phyloP scores from a whole-genome alignment of 805 yeast genomes.

The Lachancea nothofagi region DNA sequence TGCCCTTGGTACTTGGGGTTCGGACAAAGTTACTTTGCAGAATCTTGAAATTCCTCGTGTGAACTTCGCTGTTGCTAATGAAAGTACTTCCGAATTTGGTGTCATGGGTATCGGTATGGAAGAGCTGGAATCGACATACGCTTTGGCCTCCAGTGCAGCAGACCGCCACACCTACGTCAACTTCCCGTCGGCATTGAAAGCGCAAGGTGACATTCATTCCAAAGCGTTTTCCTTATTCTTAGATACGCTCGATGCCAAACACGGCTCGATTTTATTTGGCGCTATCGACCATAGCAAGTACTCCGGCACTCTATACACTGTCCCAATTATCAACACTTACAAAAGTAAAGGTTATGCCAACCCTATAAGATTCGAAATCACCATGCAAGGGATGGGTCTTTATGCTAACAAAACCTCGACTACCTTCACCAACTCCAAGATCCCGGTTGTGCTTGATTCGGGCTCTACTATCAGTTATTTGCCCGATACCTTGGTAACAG shows the following conservation, averaged over 20 bases:
- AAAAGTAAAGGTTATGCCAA: constrained; percentile 13
- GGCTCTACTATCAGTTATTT: constrained; percentile 50
- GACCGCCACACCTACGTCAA: constrained; percentile 49
- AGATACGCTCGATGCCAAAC: constrained; percentile 36
- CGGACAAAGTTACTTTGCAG: constrained; percentile 54
- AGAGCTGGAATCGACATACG: constrained; percentile 60
- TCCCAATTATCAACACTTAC: constrained; percentile 45
- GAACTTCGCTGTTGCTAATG: constrained; percentile 70
- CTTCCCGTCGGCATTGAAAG: constrained; percentile 56
- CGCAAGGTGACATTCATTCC: constrained; percentile 50
- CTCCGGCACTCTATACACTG: constrained; percentile 43
- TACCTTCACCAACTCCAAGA: constrained; percentile 23
- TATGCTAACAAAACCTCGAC: constrained; percentile 25
- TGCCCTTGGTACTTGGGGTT: constrained; percentile 41
- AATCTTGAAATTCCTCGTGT: constrained; percentile 43
- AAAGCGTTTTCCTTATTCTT: constrained; percentile 60
- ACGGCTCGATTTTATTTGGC: constrained; percentile 64
- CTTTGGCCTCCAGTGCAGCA: constrained; percentile 17
- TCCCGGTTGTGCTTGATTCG: constrained; percentile 46
- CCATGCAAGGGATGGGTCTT: constrained; percentile 28
- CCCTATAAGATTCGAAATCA: constrained; percentile 24
- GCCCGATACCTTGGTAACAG: constrained; percentile 34
- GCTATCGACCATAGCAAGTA: constrained; percentile 64
- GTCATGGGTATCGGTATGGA: constrained; percentile 71
- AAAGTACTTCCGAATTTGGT: constrained; percentile 57